Percentiles rank a stretch among this genome's conserved stretches.
phyloP scores from a whole-genome alignment of 2,329 filamentous ascomycete genomes.

The Geosmithia flava region DNA sequence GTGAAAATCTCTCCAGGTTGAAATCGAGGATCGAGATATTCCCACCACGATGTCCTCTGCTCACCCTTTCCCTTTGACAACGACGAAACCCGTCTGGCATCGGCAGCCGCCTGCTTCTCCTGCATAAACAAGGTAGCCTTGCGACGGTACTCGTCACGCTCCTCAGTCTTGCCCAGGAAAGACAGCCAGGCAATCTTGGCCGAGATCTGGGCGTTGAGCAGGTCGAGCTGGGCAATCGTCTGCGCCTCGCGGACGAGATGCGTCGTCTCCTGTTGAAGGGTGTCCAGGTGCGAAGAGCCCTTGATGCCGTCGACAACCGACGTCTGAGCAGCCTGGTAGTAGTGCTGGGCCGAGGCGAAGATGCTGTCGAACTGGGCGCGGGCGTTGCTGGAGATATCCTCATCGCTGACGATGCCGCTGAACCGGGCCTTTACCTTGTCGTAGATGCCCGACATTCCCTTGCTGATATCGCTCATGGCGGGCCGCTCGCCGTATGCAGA shows the following conservation, averaged over 20 bases:
- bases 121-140: constrained; percentile 32
- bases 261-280: not conserved
- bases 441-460: not conserved
- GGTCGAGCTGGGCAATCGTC: constrained; percentile 27
- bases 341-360: not conserved
- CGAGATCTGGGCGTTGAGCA: constrained; percentile 41
- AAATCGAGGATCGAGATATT: not conserved
- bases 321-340: not conserved
- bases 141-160: constrained; percentile 30
- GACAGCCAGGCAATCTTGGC: constrained; percentile 47
- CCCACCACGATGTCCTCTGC: not conserved
- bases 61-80: not conserved
- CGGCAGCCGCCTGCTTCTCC: constrained; percentile 14
- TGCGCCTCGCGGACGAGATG: constrained; percentile 10
- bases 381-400: too few species aligned
- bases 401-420: not conserved
- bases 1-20: not conserved
- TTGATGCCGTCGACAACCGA: not conserved
- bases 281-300: not conserved
- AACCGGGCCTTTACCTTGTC: not conserved
- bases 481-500: not conserved
- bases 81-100: not conserved
- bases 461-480: not conserved
- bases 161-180: constrained; percentile 33
- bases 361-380: not conserved